A percentile compares a stretch with the other conserved stretches of the same genome.
phyloP scores from a whole-genome alignment of 1,284 basidiomycete genomes.

The Psilocybe mexicana region DNA sequence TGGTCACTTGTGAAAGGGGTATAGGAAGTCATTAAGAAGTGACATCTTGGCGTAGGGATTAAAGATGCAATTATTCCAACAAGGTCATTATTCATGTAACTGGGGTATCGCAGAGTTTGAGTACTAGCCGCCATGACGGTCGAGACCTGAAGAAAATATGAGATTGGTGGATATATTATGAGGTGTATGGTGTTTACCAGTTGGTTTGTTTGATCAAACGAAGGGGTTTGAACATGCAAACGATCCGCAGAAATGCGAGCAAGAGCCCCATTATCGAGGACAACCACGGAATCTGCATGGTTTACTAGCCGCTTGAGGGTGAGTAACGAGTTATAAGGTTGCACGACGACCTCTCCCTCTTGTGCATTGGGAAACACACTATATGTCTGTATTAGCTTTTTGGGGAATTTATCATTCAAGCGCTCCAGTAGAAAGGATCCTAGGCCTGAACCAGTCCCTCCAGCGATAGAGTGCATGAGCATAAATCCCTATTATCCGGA shows the following conservation, averaged over 20 bases:
- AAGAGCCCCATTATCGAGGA: constrained; percentile 95
- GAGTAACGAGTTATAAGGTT: constrained; percentile 97
- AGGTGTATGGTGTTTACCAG: constrained; percentile 52
- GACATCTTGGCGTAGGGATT: constrained; percentile 98
- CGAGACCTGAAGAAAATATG: constrained; percentile 62
- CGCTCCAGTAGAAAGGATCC: constrained; percentile 97
- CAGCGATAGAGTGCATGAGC: constrained; percentile 98
- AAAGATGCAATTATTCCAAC: constrained; percentile 97
- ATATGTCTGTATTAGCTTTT: constrained; percentile 99
- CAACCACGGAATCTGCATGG: constrained; percentile 96
- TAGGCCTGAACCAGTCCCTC: constrained; percentile 96
- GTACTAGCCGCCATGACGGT: constrained; percentile 98
- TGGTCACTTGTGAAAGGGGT: constrained; percentile 98
- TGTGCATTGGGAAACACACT: constrained; percentile 96
- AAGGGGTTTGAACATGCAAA: constrained; percentile 87
- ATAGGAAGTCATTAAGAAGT: constrained; percentile 99
- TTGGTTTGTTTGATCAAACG: constrained; percentile 95
- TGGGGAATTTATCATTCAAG: constrained; percentile 97
- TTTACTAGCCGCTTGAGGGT: constrained; percentile 94
- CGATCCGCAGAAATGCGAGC: constrained; percentile 91
- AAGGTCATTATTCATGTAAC: constrained; percentile 99
- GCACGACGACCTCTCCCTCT: constrained; percentile 93
- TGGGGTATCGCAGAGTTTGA: constrained; percentile 95
- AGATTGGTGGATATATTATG: neutral
- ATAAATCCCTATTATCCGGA: constrained; percentile 82